phyloP scores from a whole-genome alignment of 352 stramenopile genomes.

The Phytophthora meadii region DNA sequence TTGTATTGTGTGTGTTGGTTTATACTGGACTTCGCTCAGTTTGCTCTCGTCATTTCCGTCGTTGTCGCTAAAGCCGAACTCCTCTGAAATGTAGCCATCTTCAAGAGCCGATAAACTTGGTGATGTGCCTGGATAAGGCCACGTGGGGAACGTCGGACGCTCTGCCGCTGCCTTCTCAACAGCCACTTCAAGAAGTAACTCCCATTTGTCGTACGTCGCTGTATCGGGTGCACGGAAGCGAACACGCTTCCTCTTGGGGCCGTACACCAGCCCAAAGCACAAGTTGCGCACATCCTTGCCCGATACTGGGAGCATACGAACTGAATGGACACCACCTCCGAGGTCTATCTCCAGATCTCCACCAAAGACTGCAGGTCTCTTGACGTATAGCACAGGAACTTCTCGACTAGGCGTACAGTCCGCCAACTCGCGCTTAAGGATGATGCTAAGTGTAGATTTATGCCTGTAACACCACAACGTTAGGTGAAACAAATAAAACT shows the following conservation, averaged over 20 bases:
- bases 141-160: slow-evolving; percentile 31
- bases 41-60: slow-evolving; percentile 25
- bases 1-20: background rate
- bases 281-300: slow-evolving; percentile 39
- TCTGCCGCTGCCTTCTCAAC: slow-evolving; percentile 39
- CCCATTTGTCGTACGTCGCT: slow-evolving; percentile 40
- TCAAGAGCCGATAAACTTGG: slow-evolving; percentile 30
- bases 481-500: background rate
- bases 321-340: slow-evolving; percentile 21
- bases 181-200: slow-evolving; percentile 33
- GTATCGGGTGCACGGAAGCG: slow-evolving; percentile 32
- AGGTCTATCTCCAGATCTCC: slow-evolving; percentile 41
- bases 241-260: slow-evolving; percentile 38
- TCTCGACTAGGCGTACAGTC: slow-evolving; percentile 36
- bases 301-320: slow-evolving; percentile 41
- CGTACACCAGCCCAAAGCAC: slow-evolving; percentile 41
- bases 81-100: slow-evolving; percentile 32
- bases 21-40: slow-evolving; percentile 6
- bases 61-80: slow-evolving; percentile 40
- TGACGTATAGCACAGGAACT: slow-evolving; percentile 33
- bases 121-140: slow-evolving; percentile 19
- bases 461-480: slow-evolving; percentile 19
- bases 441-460: slow-evolving; percentile 36
- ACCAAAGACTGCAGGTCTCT: slow-evolving; percentile 21
- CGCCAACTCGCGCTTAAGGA: slow-evolving; percentile 31